These are phyloP conservation scores for Pythium aquatile DNA, from an alignment of 352 stramenopile species.

Conservation along the genomic window DNA sequence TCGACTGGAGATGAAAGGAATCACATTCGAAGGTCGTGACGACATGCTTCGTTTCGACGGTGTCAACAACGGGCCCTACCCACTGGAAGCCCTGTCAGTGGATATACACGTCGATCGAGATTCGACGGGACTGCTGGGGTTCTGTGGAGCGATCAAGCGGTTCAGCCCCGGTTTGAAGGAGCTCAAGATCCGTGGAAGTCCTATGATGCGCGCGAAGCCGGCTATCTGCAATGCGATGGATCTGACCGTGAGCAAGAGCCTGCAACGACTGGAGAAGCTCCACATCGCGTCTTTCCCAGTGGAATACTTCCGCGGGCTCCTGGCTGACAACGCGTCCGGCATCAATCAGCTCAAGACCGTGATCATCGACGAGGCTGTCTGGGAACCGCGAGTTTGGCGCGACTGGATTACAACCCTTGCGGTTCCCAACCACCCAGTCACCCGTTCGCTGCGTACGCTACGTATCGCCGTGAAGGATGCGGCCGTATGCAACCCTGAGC, in stretches of 20 bases:
- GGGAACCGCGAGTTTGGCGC: not conserved
- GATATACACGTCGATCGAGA: not conserved
- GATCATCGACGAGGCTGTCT: not conserved
- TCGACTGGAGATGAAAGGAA: conserved; percentile 11
- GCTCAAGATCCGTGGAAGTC: not conserved
- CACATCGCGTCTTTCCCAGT: conserved; percentile 1
- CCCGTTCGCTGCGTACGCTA: conserved; percentile 1
- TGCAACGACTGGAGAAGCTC: not conserved
- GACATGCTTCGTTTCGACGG: conserved; percentile 5
- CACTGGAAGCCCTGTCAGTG: not conserved
- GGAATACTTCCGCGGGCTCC: conserved; percentile 5
- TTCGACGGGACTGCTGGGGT: not conserved
- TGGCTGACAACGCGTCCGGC: not conserved
- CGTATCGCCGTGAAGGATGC: not conserved
- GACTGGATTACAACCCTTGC: not conserved
- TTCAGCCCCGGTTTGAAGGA: conserved; percentile 3
- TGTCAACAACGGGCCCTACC: not conserved
- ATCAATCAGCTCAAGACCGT: conserved; percentile 6
- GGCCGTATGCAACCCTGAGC: not conserved
- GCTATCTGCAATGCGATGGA: conserved; percentile 1
- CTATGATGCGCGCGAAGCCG: not conserved
- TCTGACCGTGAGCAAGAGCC: not conserved
- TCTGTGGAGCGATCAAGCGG: conserved; percentile 4
- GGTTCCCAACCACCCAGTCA: not conserved
- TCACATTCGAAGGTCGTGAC: not conserved